A percentile compares a stretch with the other conserved stretches of the same genome.
Conservation (phyloP, 208 protist genomes). For the Leishmania amazonensis region DNA sequence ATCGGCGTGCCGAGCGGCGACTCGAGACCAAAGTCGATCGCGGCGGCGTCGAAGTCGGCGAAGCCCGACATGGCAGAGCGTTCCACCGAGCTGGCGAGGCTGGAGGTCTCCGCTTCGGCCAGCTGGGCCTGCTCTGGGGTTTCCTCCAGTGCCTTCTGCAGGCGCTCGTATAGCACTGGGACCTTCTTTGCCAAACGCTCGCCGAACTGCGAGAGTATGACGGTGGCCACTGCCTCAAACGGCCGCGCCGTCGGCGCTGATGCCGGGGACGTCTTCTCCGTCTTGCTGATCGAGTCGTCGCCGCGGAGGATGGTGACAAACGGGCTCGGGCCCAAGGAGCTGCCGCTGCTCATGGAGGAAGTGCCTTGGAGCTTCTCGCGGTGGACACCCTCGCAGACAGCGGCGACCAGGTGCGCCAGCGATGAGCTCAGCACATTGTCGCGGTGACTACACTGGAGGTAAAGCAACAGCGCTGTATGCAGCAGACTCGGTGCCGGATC, state of each 20-base stretch:
- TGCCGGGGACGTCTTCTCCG: slow-evolving; percentile 12
- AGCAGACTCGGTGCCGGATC: slow-evolving; percentile 26
- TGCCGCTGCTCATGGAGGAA: not conserved
- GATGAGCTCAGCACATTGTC: slow-evolving; percentile 62
- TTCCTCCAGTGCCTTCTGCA: slow-evolving; percentile 49
- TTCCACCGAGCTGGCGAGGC: slow-evolving; percentile 69
- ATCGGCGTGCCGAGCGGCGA: slow-evolving; percentile 12
- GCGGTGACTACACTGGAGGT: slow-evolving; percentile 40
- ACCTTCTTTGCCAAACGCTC: slow-evolving; percentile 23
- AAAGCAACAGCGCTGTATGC: slow-evolving; percentile 41
- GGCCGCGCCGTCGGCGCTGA: not conserved
- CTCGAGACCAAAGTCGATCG: slow-evolving; percentile 60
- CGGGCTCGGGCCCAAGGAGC: slow-evolving; percentile 13
- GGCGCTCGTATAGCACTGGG: slow-evolving; percentile 37
- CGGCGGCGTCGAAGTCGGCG: slow-evolving; percentile 34
- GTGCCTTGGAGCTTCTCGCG: slow-evolving; percentile 39
- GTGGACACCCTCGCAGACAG: slow-evolving; percentile 51
- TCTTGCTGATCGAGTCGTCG: slow-evolving; percentile 37
- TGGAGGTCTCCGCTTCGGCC: slow-evolving; percentile 63
- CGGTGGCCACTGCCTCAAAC: slow-evolving; percentile 31
- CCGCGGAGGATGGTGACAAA: slow-evolving; percentile 26
- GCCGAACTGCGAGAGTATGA: slow-evolving; percentile 37
- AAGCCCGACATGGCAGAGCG: slow-evolving; percentile 22
- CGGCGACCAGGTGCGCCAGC: slow-evolving; percentile 49
- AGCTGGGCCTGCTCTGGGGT: slow-evolving; percentile 73